Base-by-base conservation (phyloP, 768 basidiomycete genomes). In the Tulasnella sp. region DNA sequence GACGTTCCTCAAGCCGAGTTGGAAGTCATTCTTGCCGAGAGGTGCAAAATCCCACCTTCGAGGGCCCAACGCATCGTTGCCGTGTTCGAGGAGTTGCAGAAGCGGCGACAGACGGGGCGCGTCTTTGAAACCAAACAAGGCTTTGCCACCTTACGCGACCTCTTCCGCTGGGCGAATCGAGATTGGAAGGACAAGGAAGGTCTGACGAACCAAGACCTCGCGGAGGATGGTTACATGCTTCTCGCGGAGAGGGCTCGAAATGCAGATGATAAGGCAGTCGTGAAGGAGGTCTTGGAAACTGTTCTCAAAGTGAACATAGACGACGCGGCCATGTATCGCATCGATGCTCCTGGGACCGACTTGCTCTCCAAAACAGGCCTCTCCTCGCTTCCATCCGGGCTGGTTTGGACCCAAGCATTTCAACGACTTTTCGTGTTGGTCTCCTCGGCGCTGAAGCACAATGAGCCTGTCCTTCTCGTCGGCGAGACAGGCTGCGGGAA, bases 401-500 rank as follows among this genome's bases (percentile, higher is more conserved):
- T 96, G 48, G 90, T 97, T 69, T 99, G 97, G 98, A 99, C 98
- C 0, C 88, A 86, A 32, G 94, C 96, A 2, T 98, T 98, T 93
- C 93, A 92, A 82, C 89, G 96, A 13, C 86, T 98, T 1, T 97
- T 95, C 84, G 87, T 91, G 57, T 86, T 99, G 37, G 89, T 96
- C 37, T 89, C 91, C 39, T 89, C 93, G n/a, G 96, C 96, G 3
- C 84, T 98, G 73, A 90, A 89, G 70, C 94, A 92, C 85, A 93
- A 98, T 81, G 98, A 99, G 82, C 98, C 98, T 0, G 91, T 99
- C 67, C 87, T 99, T 26, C 88, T 99, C 39, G 97, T 99, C 15
- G 98, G 98, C 0, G 97, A 99, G 84, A 99, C 98, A 0, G 98
- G 98, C 18, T 93, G 93, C 4, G 98, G 98, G 20, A 99, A 99